Evolutionary conservation across 441 rosid species (phyloP), one percentile per base, ranked within the genome.

Genomic region (Corymbia citriodora): DNA sequence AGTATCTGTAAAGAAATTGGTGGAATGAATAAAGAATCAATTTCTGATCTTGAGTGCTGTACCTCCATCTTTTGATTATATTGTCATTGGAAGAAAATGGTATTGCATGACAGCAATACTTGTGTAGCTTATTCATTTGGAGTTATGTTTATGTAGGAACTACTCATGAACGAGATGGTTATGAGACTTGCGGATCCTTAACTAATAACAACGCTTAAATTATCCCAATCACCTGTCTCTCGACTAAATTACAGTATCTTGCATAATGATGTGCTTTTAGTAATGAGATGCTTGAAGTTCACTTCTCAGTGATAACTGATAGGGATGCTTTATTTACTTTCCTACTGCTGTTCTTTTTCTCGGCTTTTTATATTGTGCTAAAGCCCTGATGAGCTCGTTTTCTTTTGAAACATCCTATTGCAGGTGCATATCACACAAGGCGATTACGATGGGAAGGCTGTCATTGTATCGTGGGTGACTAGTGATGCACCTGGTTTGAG

Each of bases 381-480:
- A 79, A 45, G 85, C 85, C 52, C 85, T 23, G 52, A 48, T 12
- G 85, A 23, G 27, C 15, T 79, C 1, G 10, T 79, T 79, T 79
- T 45, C 85, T 79, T 45, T 45, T 79, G 52, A 79, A 74, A 36
- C n/a, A 40, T 45, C 52, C 9, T 79, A 79, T 79, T 79, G 52
- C 82, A 89, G 90, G 90, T 89, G 63, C 90, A 86, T 53, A 89
- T 85, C 82, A 89, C 90, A n/a, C 90, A 89, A 89, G 90, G 90
- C 27, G 83, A 89, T 65, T 86, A 89, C 21, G 61, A 85, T 55
- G 90, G 90, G 81, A 85, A 40, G 57, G 88, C 88, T 10, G 88
- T 86, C 54, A 89, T 89, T 23, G 52, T 89, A 49, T 89, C 90
- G 5, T 89, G 90, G 90, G 88, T 89, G 61, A 89, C 90, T 3